phyloP scores from a whole-genome alignment of 805 yeast genomes.

The Pichia deserticola region DNA sequence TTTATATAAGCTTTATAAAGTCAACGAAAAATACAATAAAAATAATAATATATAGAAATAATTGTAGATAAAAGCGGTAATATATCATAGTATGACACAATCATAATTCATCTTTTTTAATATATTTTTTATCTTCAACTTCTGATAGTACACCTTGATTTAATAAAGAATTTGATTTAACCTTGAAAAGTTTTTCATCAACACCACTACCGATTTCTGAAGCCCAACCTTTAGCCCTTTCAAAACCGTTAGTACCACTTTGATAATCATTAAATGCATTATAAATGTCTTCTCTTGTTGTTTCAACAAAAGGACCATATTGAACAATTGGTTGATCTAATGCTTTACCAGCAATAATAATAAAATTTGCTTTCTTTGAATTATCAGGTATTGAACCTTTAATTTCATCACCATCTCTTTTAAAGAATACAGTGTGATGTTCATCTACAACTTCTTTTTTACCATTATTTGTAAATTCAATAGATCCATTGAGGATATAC shows the following conservation, averaged over 20 bases:
- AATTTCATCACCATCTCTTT: conserved; percentile 58
- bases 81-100: no score
- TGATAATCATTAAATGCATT: conserved; percentile 71
- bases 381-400: conserved; percentile 41
- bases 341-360: conserved; percentile 66
- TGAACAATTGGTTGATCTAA: conserved; percentile 73
- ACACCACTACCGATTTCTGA: conserved; percentile 30
- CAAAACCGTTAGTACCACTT: conserved; percentile 60
- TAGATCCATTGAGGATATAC: conserved; percentile 57
- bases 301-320: conserved; percentile 88
- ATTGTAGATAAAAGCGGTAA: no score
- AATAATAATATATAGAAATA: no score
- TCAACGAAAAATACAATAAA: no score
- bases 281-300: conserved; percentile 55
- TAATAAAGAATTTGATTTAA: conserved; percentile 16
- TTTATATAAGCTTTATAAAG: no score
- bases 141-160: conserved; percentile 4
- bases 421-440: conserved; percentile 53
- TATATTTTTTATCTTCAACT: conserved; percentile 8
- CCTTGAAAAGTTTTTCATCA: conserved; percentile 19
- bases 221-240: conserved; percentile 52
- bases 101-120: conserved; percentile 19
- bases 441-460: conserved; percentile 30
- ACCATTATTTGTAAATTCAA: conserved; percentile 35
- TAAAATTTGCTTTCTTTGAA: conserved; percentile 46